These are phyloP conservation scores for Fusarium sarcochroum DNA, from an alignment of 2,329 filamentous ascomycete species.

Conservation along the genomic window DNA sequence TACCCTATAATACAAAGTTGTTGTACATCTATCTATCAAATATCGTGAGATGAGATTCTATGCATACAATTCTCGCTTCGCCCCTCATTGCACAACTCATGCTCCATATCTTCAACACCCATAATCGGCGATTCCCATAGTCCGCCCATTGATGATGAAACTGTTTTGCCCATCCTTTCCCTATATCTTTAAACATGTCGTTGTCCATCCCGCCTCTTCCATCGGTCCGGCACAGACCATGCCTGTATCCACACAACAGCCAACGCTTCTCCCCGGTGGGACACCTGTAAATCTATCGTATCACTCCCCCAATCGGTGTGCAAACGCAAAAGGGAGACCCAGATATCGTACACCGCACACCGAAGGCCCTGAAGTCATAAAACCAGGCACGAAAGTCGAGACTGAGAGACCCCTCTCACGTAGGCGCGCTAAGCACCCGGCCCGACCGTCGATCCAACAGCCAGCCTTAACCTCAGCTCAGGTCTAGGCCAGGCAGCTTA, in stretches of 20 bases:
- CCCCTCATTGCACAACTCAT: slow-evolving; percentile 18
- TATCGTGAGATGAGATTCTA: slow-evolving; percentile 46
- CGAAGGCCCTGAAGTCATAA: slow-evolving; percentile 15
- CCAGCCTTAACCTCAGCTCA: slow-evolving; percentile 39
- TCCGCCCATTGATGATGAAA: slow-evolving; percentile 5
- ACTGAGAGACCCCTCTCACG: background rate
- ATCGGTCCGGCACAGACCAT: slow-evolving; percentile 33
- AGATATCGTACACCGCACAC: slow-evolving; percentile 38
- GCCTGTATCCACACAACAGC: slow-evolving; percentile 28
- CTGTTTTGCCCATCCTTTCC: slow-evolving; percentile 13
- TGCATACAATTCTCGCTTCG: slow-evolving; percentile 19
- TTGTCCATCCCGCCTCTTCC: slow-evolving; percentile 13
- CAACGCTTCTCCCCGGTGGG: slow-evolving; percentile 6
- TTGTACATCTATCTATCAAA: slow-evolving; percentile 18
- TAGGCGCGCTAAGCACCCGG: slow-evolving; percentile 21
- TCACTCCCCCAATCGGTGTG: slow-evolving; percentile 10
- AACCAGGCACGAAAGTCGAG: slow-evolving; percentile 10
- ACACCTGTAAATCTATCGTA: slow-evolving; percentile 21
- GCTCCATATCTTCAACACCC: slow-evolving; percentile 10
- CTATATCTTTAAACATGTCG: slow-evolving; percentile 1
- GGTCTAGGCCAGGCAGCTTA: slow-evolving; percentile 49
- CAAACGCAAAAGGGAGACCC: background rate
- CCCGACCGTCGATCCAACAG: slow-evolving; percentile 24
- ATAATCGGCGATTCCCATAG: slow-evolving; percentile 27
- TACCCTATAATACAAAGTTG: slow-evolving; percentile 4